Percentiles rank a stretch among this genome's conserved stretches.
phyloP scores from a whole-genome alignment of 2,329 filamentous ascomycete genomes.

The Aureobasidium leucospermi region DNA sequence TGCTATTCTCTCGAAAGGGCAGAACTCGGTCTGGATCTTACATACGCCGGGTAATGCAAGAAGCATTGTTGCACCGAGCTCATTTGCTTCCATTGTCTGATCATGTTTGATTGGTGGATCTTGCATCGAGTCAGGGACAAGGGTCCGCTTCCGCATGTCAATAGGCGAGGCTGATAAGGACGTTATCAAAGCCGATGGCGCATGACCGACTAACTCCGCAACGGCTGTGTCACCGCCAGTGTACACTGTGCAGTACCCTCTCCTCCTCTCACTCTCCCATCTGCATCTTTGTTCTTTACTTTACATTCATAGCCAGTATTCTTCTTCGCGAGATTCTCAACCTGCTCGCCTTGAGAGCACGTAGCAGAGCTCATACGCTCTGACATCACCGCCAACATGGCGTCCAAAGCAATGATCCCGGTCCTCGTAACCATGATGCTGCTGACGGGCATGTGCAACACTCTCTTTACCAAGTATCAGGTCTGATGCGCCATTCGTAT shows the following conservation, averaged over 20 bases:
- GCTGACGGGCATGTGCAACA: constrained; percentile 92
- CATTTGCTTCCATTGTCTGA: background rate
- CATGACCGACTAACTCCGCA: constrained; percentile 13
- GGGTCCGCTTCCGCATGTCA: background rate
- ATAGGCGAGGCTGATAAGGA: constrained; percentile 3
- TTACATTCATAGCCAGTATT: background rate
- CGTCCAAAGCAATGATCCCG: constrained; percentile 64
- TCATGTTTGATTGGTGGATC: background rate
- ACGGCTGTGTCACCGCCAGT: background rate
- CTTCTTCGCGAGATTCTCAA: background rate
- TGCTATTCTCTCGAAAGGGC: background rate
- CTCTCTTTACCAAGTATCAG: constrained; percentile 92
- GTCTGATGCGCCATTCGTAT: constrained; percentile 38
- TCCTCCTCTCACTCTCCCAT: background rate
- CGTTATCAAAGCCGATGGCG: constrained; percentile 1
- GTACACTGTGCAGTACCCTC: background rate
- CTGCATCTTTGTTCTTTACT: background rate
- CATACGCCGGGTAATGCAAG: background rate
- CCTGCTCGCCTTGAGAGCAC: background rate
- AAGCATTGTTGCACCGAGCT: background rate
- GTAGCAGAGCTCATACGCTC: background rate
- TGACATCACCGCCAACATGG: constrained; percentile 47
- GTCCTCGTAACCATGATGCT: constrained; percentile 95
- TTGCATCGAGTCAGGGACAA: background rate
- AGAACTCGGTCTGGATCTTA: background rate